These are phyloP conservation scores for Gaultheria prostrata DNA, from an alignment of 148 eudicot genomes.

Conservation along the genomic window DNA sequence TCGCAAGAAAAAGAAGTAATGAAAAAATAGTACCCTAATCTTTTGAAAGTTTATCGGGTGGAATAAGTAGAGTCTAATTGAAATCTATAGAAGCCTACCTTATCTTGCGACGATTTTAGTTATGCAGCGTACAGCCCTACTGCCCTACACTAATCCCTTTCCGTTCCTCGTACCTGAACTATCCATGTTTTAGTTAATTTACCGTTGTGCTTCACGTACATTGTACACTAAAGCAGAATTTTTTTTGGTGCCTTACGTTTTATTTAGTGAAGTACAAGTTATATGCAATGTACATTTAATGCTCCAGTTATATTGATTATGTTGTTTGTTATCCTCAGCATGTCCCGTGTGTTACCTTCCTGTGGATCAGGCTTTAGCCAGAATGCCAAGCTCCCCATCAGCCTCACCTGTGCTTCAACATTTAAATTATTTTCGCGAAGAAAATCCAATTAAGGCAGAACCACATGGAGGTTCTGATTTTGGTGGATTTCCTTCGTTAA, in stretches of 20 bases:
- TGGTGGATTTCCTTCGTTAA: conserved; percentile 82
- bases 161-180: not conserved
- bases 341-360: conserved; percentile 93
- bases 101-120: not conserved
- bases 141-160: not conserved
- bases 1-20: no score
- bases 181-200: not conserved
- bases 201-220: not conserved
- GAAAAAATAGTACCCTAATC: not conserved
- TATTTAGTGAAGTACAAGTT: not conserved
- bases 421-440: conserved; percentile 67
- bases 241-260: not conserved
- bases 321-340: conserved; percentile 44
- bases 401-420: conserved; percentile 66
- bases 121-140: not conserved
- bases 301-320: conserved; percentile 7
- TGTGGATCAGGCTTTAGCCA: conserved; percentile 68
- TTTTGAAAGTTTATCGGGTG: not conserved
- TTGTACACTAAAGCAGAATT: not conserved
- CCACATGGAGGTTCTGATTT: conserved; percentile 78
- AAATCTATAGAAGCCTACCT: no score
- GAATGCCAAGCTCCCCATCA: conserved; percentile 79
- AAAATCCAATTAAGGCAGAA: conserved; percentile 54
- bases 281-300: not conserved
- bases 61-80: not conserved